phyloP scores from a whole-genome alignment of 352 stramenopile species.

The Globisporangium carolinianum region DNA sequence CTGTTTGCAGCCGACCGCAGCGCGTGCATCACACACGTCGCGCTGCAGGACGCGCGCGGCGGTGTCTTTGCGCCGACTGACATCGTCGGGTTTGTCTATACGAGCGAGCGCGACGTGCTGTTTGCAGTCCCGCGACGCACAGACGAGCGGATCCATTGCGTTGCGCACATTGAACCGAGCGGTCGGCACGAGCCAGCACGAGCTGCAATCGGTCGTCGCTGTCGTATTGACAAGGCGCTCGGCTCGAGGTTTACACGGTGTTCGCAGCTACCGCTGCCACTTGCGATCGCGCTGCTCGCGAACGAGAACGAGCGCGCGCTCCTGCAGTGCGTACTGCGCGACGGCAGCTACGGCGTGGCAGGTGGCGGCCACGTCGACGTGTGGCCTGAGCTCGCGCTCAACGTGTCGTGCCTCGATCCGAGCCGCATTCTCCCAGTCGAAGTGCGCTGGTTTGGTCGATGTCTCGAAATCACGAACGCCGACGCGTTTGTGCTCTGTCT shows the following conservation, averaged over 20 bases:
- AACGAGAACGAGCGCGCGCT: slow-evolving; percentile 58
- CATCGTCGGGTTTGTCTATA: slow-evolving; percentile 30
- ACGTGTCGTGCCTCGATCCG: slow-evolving; percentile 42
- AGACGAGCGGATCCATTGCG: slow-evolving; percentile 14
- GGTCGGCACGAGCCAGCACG: too few relatives aligned
- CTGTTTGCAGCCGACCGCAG: slow-evolving; percentile 21
- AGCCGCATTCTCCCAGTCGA: slow-evolving; percentile 43
- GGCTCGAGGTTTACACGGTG: slow-evolving; percentile 17
- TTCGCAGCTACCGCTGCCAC: slow-evolving; percentile 50
- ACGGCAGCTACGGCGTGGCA: slow-evolving; percentile 12
- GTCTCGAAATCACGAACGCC: slow-evolving; percentile 41
- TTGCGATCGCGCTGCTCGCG: slow-evolving; percentile 51
- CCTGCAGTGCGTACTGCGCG: slow-evolving; percentile 25
- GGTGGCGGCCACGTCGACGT: slow-evolving; percentile 14
- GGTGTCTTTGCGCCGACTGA: slow-evolving; percentile 44
- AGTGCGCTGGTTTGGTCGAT: slow-evolving; percentile 42
- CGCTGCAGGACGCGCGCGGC: slow-evolving; percentile 50
- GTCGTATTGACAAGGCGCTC: background rate
- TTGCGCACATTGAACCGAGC: slow-evolving; percentile 14
- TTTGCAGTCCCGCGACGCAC: slow-evolving; percentile 17
- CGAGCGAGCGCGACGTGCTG: slow-evolving; percentile 17
- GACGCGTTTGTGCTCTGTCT: slow-evolving; percentile 60
- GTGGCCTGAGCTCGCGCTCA: slow-evolving; percentile 60
- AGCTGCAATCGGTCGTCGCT: background rate
- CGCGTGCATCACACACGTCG: slow-evolving; percentile 26